Conservation (phyloP, 495 filamentous ascomycete genomes). For the Aspergillus cristatus region DNA sequence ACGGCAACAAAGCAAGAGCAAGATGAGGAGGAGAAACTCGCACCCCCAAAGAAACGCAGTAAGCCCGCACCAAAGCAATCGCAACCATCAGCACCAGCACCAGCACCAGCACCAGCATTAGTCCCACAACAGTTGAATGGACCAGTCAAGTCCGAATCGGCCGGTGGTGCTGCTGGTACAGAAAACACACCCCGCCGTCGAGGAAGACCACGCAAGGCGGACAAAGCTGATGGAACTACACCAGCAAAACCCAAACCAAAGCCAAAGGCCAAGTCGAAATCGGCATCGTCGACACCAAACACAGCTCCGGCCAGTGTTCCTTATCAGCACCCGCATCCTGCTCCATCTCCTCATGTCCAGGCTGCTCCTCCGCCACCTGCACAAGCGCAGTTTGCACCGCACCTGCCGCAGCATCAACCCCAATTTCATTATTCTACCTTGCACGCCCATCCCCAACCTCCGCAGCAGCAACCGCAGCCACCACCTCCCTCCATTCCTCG, state of each 20-base stretch:
- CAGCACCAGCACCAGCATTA: neutral
- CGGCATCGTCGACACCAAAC: neutral
- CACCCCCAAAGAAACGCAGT: neutral
- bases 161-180: too few species aligned
- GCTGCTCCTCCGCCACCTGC: too few species aligned
- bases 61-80: neutral
- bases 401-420: conserved; percentile 2
- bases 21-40: neutral
- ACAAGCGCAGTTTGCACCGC: neutral
- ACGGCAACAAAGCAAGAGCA: too few species aligned
- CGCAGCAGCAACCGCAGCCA: conserved; percentile 3
- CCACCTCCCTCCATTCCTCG: too few species aligned
- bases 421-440: neutral
- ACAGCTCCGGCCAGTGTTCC: neutral
- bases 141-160: too few species aligned
- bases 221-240: neutral
- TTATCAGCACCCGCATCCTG: neutral
- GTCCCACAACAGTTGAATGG: too few species aligned
- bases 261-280: neutral
- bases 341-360: neutral
- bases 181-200: neutral
- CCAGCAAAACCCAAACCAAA: neutral
- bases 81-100: neutral
- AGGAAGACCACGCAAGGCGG: neutral
- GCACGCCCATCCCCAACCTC: neutral